A percentile compares a stretch with the other conserved stretches of the same genome.
Evolutionary conservation across 495 filamentous ascomycete species (phyloP).

Genomic region (Rusavskia elegans): DNA sequence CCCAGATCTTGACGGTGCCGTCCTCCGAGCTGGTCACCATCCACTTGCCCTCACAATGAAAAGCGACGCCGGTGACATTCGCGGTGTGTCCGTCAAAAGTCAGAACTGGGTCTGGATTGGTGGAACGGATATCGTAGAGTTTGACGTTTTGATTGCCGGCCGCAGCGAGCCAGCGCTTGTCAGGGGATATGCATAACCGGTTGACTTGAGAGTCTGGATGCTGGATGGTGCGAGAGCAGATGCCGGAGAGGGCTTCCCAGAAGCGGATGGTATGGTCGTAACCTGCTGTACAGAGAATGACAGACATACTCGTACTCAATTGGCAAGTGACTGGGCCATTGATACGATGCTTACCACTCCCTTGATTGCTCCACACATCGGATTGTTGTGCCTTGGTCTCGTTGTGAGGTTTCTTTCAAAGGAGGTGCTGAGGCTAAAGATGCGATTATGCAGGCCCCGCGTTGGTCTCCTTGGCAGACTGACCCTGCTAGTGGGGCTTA

Average conservation of each 20-base stretch:
- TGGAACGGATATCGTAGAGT: constrained; percentile 93
- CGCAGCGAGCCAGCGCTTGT: constrained; percentile 89
- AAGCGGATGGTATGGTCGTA: constrained; percentile 99
- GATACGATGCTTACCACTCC: too few relatives aligned
- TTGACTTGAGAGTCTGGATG: constrained; percentile 98
- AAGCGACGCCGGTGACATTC: constrained; percentile 91
- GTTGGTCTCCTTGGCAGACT: too few relatives aligned
- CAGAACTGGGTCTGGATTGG: constrained; percentile 80
- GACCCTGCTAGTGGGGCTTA: too few relatives aligned
- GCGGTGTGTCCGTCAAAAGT: constrained; percentile 90
- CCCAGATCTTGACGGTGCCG: constrained; percentile 97
- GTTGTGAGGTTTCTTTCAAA: too few relatives aligned
- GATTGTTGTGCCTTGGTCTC: too few relatives aligned
- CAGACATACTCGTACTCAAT: not conserved
- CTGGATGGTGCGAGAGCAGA: constrained; percentile 94
- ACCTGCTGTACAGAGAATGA: constrained; percentile 43
- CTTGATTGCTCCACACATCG: too few relatives aligned
- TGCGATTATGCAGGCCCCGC: too few relatives aligned
- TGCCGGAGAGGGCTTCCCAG: constrained; percentile 95
- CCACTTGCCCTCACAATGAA: constrained; percentile 98
- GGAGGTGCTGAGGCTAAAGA: too few relatives aligned
- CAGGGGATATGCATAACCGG: constrained; percentile 91
- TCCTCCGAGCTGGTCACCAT: constrained; percentile 99
- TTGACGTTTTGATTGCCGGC: constrained; percentile 91
- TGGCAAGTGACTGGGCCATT: too few relatives aligned